Base-by-base conservation (phyloP, 1,284 basidiomycete species). In the Inonotus obliquus region DNA sequence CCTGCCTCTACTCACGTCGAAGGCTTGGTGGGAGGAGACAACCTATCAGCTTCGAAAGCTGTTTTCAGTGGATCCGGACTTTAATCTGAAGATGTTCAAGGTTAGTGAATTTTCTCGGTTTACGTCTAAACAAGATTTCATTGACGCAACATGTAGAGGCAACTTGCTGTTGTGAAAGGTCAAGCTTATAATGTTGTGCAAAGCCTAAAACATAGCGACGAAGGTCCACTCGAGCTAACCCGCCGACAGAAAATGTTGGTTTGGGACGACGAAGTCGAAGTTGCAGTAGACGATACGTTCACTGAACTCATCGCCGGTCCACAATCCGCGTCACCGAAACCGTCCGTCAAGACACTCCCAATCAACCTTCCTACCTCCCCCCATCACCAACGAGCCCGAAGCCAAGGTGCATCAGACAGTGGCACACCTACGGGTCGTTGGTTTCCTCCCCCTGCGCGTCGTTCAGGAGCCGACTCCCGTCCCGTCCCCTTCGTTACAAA, bases 171-270 rank as follows among this genome's bases (percentile, higher is more conserved):
- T 6, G 86, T 96, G 66, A 94, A 95, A 73, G 94, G 94, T 2
- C 94, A 97, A 71, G 94, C 91, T 4, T 93, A 87, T 82, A 95
- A 94, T 67, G 86, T 96, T 37, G 82, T 96, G 1, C 89, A 95
- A 70, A 91, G 89, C 7, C 75, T 97, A 52, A 85, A 82, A 66
- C 86, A 90, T 29, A 65, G 86, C 82, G 87, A 86, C 69, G 84
- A 85, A 78, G 91, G 92, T 17, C 92, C 92, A 7, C 75, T 95
- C 64, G 92, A 95, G 69, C 76, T 95, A 23, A 94, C 92, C 5
- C 81, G 92, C 17, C 77, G 92, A 62, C 83, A 82, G 60, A 92
- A 86, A 70, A 84, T 87, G 11, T 79, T 91, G 27, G 89, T 95
- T 13, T 91, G 89, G 87, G 88, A 92, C 67, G 92, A 94, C 63